Evolutionary conservation across 805 yeast species (phyloP), one percentile per base, ranked within the genome.

Genomic region (Candida methanosorbosa): DNA sequence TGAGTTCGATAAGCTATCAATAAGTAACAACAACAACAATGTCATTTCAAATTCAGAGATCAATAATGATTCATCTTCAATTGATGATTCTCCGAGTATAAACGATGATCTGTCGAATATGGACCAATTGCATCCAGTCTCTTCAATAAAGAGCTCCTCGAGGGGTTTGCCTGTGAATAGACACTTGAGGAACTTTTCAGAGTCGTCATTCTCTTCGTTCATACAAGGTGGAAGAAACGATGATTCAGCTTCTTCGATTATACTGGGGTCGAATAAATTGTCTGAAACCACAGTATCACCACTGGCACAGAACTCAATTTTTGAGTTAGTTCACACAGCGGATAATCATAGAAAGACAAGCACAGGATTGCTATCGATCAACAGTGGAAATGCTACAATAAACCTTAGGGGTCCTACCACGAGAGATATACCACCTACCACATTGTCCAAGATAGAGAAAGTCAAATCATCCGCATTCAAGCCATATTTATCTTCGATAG

Each of bases 391-490:
- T 0, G 52, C 62, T 6, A 67, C 67, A 9, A 54, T 72, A 22
- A 69, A 68, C 43, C 50, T 81, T 18, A 63, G 63, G 27, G 69
- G 75, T 7, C 97, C 98, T 0, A 80, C 95, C 0, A 64, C 72
- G 2, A 68, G 70, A 33, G 97, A 92, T 49, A 90, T 90, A 9
- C 95, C 97, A 0, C 86, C 80, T 18, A 79, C 86, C 9, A 75
- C 70, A 32, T 61, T 90, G 27, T 62, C 80, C 4, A 73, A 72
- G 22, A 52, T 78, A 4, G 63, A 63, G 16, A 65, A 62, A 33
- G 65, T 70, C 6, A 56, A 69, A 39, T 59, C 64, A 27, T 51
- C 59, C 1, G 62, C 58, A 18, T 61, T 80, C 29, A 59, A 55
- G 14, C 45, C 56, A 2, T 80, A 78, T 42, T 43, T 73, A 11